Conservation (phyloP, 1,284 basidiomycete species). For the Rhizoctonia solani region DNA sequence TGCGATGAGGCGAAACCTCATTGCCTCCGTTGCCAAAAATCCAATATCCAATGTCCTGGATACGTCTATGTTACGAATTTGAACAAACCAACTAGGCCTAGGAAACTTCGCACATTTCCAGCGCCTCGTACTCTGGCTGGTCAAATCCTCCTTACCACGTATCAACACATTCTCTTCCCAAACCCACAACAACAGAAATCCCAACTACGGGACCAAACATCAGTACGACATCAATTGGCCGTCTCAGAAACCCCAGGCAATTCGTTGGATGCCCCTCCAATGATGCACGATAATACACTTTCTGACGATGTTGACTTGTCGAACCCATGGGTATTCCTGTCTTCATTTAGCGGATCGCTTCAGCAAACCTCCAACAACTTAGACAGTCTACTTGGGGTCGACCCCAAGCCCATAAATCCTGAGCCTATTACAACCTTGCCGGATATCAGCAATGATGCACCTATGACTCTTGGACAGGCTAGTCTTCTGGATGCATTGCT, state of each 20-base stretch:
- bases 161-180: too few species aligned
- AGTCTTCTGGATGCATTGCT: constrained; percentile 14
- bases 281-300: background rate
- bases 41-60: constrained; percentile 14
- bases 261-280: background rate
- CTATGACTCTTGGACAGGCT: constrained; percentile 14
- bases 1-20: constrained; percentile 12
- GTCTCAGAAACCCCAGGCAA: background rate
- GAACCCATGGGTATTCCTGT: background rate
- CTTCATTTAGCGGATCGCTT: background rate
- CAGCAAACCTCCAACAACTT: background rate
- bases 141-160: background rate
- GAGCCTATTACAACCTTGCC: background rate
- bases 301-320: background rate
- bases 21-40: background rate
- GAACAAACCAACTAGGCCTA: background rate
- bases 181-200: too few species aligned
- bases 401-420: background rate
- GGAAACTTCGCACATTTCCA: background rate
- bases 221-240: too few species aligned
- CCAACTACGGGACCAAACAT: too few species aligned
- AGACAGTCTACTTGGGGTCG: background rate
- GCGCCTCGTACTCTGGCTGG: background rate
- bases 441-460: background rate
- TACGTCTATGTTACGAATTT: background rate